Base-by-base conservation (phyloP, 345 rosid species). In the Cardiospermum halicacabum region DNA sequence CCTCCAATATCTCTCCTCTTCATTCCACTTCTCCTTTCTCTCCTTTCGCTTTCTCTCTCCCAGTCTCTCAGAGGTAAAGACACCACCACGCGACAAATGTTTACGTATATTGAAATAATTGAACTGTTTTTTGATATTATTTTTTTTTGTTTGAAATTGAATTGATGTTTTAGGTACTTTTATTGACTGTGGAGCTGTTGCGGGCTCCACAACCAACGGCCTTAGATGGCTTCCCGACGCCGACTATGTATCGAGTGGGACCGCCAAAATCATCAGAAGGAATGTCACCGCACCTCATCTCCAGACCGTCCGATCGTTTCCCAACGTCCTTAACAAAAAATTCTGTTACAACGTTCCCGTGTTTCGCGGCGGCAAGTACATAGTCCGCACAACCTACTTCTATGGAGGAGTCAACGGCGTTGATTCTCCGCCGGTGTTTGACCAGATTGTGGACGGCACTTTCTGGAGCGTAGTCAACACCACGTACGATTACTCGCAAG, bases 371-470 rank as follows among this genome's bases (percentile, higher is more conserved):
- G 77, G 83, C 39, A 82, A 76, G 56, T 91, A 91, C 77, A 67
- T 87, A 77, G 75, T 91, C 71, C 68, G 95, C 68, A 78, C 91
- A 1, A 84, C 91, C 8, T 94, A 88, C 74, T 88, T 70, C 78
- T 93, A 93, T 71, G 97, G 98, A 6, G 92, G 86, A 62, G 76
- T 88, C 69, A 90, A 86, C 82, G 89, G 89, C 10, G 58, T 53
- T 9, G 71, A 16, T 48, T 66, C 64, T 13, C 97, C 96, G 43
- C 96, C 98, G 31, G 92, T 90, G 3, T 93, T 93, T 40, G 96
- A 93, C 70, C 96, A 93, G 82, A 86, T 88, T 26, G 84, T 93
- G 55, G 98, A 93, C 68, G 98, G 98, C 2, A 88, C 96, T 2
- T 32, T 81, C 0, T 90, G 98, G 97, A 67, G 89, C 32, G 60